Conservation (phyloP, 768 basidiomycete genomes). For the Russula sp. region DNA sequence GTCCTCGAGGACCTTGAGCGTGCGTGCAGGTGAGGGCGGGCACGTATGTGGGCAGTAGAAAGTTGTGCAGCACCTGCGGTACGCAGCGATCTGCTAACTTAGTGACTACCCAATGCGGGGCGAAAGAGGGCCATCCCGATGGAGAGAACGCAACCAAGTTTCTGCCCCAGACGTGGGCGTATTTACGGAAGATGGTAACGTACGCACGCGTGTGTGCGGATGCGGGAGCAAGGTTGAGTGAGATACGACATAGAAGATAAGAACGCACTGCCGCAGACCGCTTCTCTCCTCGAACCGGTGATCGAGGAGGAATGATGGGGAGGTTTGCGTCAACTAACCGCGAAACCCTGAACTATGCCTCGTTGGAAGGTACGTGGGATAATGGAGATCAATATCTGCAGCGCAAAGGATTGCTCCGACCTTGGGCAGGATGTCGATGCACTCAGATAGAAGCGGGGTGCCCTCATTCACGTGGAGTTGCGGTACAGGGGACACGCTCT, state of each 20-base stretch:
- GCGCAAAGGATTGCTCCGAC: conserved; percentile 65
- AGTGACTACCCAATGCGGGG: conserved; percentile 64
- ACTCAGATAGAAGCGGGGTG: conserved; percentile 64
- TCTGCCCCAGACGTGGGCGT: conserved; percentile 87
- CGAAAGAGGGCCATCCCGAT: conserved; percentile 50
- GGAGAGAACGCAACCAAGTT: conserved; percentile 82
- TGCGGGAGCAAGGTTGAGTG: background rate
- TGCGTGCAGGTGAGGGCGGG: conserved; percentile 41
- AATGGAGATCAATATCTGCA: conserved; percentile 37
- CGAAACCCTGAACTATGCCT: conserved; percentile 7
- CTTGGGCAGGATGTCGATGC: conserved; percentile 72
- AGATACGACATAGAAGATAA: background rate
- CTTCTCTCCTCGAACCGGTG: conserved; percentile 32
- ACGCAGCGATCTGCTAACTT: conserved; percentile 96
- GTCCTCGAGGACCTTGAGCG: conserved; percentile 42
- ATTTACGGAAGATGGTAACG: conserved; percentile 72
- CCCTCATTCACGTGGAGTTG: conserved; percentile 49
- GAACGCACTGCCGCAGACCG: conserved; percentile 36
- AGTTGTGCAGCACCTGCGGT: conserved; percentile 84
- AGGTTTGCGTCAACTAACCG: conserved; percentile 22
- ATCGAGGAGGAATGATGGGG: conserved; percentile 25
- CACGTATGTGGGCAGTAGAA: conserved; percentile 70
- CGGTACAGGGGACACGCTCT: conserved; percentile 59
- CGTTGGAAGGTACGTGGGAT: background rate
- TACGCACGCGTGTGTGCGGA: conserved; percentile 27